Evolutionary conservation across 352 stramenopile genomes (phyloP).

Genomic region (Globisporangium takayamanum): DNA sequence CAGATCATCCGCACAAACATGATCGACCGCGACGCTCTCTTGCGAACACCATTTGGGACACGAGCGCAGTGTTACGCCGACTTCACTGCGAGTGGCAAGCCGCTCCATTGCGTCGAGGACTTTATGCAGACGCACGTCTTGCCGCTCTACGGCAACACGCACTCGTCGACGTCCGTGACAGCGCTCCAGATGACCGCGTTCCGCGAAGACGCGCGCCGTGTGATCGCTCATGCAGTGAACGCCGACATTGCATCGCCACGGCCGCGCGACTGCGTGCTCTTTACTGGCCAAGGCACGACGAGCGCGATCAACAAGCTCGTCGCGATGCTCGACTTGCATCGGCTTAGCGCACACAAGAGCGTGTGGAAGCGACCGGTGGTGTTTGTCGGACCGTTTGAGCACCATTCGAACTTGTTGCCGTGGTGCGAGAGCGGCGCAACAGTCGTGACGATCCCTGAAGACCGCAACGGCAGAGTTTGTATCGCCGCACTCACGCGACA

Average conservation of each 20-base stretch:
- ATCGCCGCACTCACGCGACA: slow-evolving; percentile 33
- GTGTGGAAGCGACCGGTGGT: slow-evolving; percentile 63
- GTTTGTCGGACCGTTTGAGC: slow-evolving; percentile 92
- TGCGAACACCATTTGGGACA: slow-evolving; percentile 61
- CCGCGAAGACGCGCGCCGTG: slow-evolving; percentile 91
- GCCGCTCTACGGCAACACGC: slow-evolving; percentile 96
- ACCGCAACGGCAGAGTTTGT: slow-evolving; percentile 44
- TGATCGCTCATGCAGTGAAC: slow-evolving; percentile 88
- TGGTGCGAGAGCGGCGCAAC: slow-evolving; percentile 91
- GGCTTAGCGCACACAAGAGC: slow-evolving; percentile 16
- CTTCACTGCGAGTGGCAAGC: slow-evolving; percentile 91
- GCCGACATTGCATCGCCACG: slow-evolving; percentile 83
- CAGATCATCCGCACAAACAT: slow-evolving; percentile 36
- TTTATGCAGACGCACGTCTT: slow-evolving; percentile 87
- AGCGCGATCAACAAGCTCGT: slow-evolving; percentile 81
- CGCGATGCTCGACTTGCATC: slow-evolving; percentile 39
- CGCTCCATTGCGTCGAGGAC: slow-evolving; percentile 84
- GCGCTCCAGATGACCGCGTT: slow-evolving; percentile 90
- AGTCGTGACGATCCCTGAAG: slow-evolving; percentile 71
- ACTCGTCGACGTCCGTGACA: slow-evolving; percentile 87
- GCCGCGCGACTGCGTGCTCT: slow-evolving; percentile 92
- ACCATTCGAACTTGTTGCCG: slow-evolving; percentile 97
- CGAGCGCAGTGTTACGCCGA: slow-evolving; percentile 91
- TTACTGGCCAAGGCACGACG: slow-evolving; percentile 86
- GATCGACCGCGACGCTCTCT: slow-evolving; percentile 35